These are phyloP conservation scores for Pugionium cornutum DNA, from an alignment of 345 rosid genomes.

Conservation along the genomic window DNA sequence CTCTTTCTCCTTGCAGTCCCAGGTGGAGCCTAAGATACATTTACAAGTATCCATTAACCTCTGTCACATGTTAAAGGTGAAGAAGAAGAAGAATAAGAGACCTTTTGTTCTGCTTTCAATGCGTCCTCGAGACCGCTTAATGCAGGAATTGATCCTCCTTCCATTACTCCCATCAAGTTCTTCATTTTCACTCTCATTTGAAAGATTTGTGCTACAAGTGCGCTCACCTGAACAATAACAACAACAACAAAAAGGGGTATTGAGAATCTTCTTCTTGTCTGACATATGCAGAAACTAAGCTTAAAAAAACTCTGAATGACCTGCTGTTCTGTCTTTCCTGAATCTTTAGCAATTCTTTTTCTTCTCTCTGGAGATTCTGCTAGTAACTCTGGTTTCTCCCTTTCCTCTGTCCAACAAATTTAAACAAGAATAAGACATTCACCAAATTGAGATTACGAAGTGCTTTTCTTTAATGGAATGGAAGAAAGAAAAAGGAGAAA, in stretches of 20 bases:
- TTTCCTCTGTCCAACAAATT: slow-evolving; percentile 64
- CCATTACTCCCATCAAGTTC: slow-evolving; percentile 94
- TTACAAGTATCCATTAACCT: slow-evolving; percentile 28
- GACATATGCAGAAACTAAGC: no score
- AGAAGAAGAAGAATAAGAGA: slow-evolving; percentile 32
- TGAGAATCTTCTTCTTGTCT: neutral
- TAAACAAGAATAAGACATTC: slow-evolving; percentile 14
- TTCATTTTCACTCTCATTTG: slow-evolving; percentile 96
- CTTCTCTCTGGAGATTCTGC: slow-evolving; percentile 85
- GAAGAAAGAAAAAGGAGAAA: slow-evolving; percentile 3
- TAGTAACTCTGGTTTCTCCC: slow-evolving; percentile 88
- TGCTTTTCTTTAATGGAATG: slow-evolving; percentile 12
- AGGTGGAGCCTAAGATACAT: slow-evolving; percentile 64
- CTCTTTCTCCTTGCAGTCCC: slow-evolving; percentile 88
- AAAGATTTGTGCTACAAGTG: slow-evolving; percentile 92
- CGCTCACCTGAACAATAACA: slow-evolving; percentile 65
- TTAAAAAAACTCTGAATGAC: slow-evolving; percentile 26
- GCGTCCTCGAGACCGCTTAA: slow-evolving; percentile 83
- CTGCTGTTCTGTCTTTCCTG: slow-evolving; percentile 91
- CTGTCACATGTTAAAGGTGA: slow-evolving; percentile 6
- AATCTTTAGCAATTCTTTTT: slow-evolving; percentile 78
- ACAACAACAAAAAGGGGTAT: neutral
- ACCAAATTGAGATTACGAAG: slow-evolving; percentile 4
- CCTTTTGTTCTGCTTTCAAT: slow-evolving; percentile 83
- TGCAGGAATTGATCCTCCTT: slow-evolving; percentile 93